These are phyloP conservation scores for Wickerhamomyces tratensis DNA, from an alignment of 805 yeast species.

Conservation along the genomic window DNA sequence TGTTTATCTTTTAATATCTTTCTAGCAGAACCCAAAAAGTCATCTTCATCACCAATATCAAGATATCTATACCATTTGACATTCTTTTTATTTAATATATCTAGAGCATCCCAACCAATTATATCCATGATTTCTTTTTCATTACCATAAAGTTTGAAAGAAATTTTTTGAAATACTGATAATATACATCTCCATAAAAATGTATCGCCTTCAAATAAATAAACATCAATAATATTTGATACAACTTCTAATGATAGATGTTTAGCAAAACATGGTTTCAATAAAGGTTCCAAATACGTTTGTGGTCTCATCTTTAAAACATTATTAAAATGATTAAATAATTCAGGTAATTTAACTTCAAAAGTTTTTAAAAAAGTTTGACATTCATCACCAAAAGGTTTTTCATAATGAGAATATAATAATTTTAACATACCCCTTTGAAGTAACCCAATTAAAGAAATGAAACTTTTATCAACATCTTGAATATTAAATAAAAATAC, in stretches of 20 bases:
- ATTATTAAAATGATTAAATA: conserved; percentile 39
- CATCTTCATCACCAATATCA: conserved; percentile 40
- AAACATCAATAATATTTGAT: conserved; percentile 45
- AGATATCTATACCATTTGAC: conserved; percentile 22
- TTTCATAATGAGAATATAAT: conserved; percentile 20
- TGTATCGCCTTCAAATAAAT: conserved; percentile 52
- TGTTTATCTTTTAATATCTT: conserved; percentile 22
- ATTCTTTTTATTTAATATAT: conserved; percentile 12
- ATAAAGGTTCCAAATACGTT: conserved; percentile 32
- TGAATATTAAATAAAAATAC: conserved; percentile 28
- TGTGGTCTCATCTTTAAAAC: conserved; percentile 29
- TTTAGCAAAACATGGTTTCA: conserved; percentile 36
- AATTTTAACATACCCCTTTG: conserved; percentile 23
- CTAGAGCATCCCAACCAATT: conserved; percentile 26
- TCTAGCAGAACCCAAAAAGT: conserved; percentile 34
- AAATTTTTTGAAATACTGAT: conserved; percentile 39
- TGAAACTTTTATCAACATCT: conserved; percentile 26
- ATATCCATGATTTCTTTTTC: conserved; percentile 33
- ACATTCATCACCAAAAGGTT: conserved; percentile 25
- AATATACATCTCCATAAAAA: conserved; percentile 42
- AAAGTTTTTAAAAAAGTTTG: conserved; percentile 40
- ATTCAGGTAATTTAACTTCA: conserved; percentile 29
- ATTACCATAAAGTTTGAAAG: conserved; percentile 42
- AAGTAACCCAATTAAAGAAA: conserved; percentile 29
- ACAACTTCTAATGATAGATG: conserved; percentile 36